Evolutionary conservation across 768 basidiomycete genomes (phyloP).

Genomic region (Lactarius psammicola): DNA sequence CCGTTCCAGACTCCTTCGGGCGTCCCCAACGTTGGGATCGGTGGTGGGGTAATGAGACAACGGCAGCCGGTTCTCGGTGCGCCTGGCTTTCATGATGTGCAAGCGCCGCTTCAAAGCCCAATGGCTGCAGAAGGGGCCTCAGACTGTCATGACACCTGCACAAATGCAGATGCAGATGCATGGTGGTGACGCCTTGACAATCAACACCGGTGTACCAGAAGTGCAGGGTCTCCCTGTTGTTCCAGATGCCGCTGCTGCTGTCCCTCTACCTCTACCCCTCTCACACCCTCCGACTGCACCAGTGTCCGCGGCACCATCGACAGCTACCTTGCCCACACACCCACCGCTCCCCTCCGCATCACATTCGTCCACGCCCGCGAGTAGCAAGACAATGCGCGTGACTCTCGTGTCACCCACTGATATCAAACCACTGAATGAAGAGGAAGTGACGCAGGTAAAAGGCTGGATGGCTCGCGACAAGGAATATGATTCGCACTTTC

Average conservation of each 20-base stretch:
- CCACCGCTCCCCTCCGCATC: constrained; percentile 43
- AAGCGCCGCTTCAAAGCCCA: constrained; percentile 26
- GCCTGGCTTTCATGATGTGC: constrained; percentile 30
- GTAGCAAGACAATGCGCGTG: constrained; percentile 58
- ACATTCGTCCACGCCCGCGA: constrained; percentile 46
- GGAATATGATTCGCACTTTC: constrained; percentile 51
- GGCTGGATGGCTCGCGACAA: constrained; percentile 65
- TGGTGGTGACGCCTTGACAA: constrained; percentile 11
- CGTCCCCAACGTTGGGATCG: constrained; percentile 26
- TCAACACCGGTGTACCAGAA: constrained; percentile 23
- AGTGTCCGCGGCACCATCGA: constrained; percentile 27
- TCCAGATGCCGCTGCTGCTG: constrained; percentile 26
- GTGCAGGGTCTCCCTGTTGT: constrained; percentile 22
- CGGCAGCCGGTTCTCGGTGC: constrained; percentile 29
- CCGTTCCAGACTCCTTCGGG: constrained; percentile 22
- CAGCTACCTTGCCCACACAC: constrained; percentile 36
- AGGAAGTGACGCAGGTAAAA: constrained; percentile 54
- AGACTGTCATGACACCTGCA: constrained; percentile 18
- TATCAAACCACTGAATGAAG: constrained; percentile 46
- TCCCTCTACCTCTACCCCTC: constrained; percentile 21
- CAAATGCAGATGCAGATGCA: constrained; percentile 25
- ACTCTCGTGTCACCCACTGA: constrained; percentile 58
- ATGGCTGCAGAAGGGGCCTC: constrained; percentile 17
- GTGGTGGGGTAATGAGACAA: constrained; percentile 27
- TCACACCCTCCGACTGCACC: constrained; percentile 27